Evolutionary conservation across 257 asterid species (phyloP), one percentile per base, ranked within the genome.

Genomic region (Salvia splendens): DNA sequence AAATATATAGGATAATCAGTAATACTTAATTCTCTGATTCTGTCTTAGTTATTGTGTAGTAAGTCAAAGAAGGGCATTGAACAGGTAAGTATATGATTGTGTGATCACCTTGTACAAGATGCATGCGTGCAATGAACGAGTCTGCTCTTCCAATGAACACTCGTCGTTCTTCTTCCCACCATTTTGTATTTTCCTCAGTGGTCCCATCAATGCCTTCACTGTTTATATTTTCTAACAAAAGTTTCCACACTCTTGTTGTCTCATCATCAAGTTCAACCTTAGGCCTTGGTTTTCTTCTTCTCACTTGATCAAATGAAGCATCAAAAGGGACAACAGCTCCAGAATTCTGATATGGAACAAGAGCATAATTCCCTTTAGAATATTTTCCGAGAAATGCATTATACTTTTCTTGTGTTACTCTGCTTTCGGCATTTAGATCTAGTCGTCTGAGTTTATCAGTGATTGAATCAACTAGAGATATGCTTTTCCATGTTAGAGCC

Each of bases 121-220:
- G 92, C 95, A 87, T 87, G 69, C 89, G 87, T 33, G 88, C 88
- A 65, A 87, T 85, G 73, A 87, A 87, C 17, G 95, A 85, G 65
- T 78, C 79, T 48, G 90, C 86, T 69, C 92, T 72, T 65, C 95
- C 89, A 6, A 17, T 65, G 76, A 87, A 87, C 30, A 87, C 80
- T 72, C 83, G 67, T 62, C 95, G 76, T 65, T 85, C 89, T 75
- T 80, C 87, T 69, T 83, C 85, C 92, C 95, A 87, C 83, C 84
- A 81, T 79, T 77, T 79, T 58, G 75, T 60, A 70, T 80, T 85
- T 61, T 80, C 85, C 59, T 83, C 89, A 54, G 81, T 79, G 14
- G 83, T 78, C 51, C 86, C 87, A 41, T 82, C 88, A 48, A 80
- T 73, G 52, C 87, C 88, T 78, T 85, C 79, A 56, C 80, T 80